These are phyloP conservation scores for Psilocybe cyanescens DNA, from an alignment of 768 basidiomycete genomes.

Conservation along the genomic window DNA sequence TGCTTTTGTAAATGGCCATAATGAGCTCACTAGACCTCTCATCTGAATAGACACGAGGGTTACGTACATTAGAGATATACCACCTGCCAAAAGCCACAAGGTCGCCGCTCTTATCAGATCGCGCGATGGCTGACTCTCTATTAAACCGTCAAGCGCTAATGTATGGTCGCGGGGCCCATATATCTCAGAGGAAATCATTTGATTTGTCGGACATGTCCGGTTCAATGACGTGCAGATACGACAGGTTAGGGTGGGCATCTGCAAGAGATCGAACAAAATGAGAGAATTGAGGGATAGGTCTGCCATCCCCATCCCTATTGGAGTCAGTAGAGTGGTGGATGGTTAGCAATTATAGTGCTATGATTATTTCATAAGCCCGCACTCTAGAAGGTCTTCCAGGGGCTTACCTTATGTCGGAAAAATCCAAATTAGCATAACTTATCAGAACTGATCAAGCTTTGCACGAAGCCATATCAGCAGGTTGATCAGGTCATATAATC, in stretches of 20 bases:
- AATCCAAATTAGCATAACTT: too few relatives aligned
- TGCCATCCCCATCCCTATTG: slow-evolving; percentile 51
- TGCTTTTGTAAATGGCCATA: slow-evolving; percentile 22
- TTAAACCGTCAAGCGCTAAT: slow-evolving; percentile 49
- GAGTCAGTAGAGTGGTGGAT: neutral
- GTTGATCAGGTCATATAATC: too few relatives aligned
- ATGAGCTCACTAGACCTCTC: neutral
- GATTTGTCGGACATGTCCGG: slow-evolving; percentile 30
- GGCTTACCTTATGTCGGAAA: slow-evolving; percentile 65
- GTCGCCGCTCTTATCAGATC: slow-evolving; percentile 38
- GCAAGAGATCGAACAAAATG: slow-evolving; percentile 50
- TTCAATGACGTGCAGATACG: slow-evolving; percentile 58
- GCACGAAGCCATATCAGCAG: too few relatives aligned
- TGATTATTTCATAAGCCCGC: neutral
- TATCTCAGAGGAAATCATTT: slow-evolving; percentile 48
- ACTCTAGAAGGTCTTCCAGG: slow-evolving; percentile 52
- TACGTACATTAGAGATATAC: slow-evolving; percentile 37
- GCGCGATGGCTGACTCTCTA: slow-evolving; percentile 38
- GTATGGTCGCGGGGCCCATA: slow-evolving; percentile 46
- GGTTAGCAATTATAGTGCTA: slow-evolving; percentile 18
- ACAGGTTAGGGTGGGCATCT: slow-evolving; percentile 41
- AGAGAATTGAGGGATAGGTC: slow-evolving; percentile 57
- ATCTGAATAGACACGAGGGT: neutral
- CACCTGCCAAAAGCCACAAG: slow-evolving; percentile 34
- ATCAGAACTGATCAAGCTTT: too few relatives aligned